Base-by-base conservation (phyloP, 108 stramenopile species). In the Cyclotella cryptica region DNA sequence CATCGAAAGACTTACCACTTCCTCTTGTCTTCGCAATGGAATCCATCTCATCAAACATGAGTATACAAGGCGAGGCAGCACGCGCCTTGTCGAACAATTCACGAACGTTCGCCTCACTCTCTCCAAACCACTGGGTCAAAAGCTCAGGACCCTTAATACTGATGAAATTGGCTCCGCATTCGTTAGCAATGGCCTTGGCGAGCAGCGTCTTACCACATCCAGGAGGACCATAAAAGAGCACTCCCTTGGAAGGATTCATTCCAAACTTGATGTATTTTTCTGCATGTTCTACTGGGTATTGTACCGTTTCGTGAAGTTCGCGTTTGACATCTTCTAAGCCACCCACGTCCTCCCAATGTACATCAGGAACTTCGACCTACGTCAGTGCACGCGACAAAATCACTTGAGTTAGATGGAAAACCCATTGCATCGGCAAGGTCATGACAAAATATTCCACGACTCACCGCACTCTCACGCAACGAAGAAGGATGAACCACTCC, bases 11-110 rank as follows among this genome's bases (percentile, higher is more conserved):
- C 43, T 88, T 79, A 68, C 97, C 96, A 13, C 87, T 80, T 18
- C 99, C 99, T 74, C 99, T 93, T 15, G 98, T 92, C 70, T 96
- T 90, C n/a, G 98, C 99, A 74, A 99, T 98, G 39, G 98, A 99
- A 85, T 99, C 99, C 92, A 99, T 96, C 87, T 99, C 98, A 78
- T 99, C 99, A 79, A 99, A 99, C 88, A 99, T 98, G 28, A 99
- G 89, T 69, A 99, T 99, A 87, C 98, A 99, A 0, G 99, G 98
- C 57, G 96, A 96, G 11, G 98, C 98, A 28, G 98, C 95, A 61
- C 98, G 96, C 3, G 99, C 99, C 87, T 99, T 99, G 84, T 99
- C 98, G 74, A 99, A 99, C 21, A 99, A 84, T 44, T 98, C 92
- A 62, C 98, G 94, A 24, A 99, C 98, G 73, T 99, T 99, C 14